Evolutionary conservation across 768 basidiomycete genomes (phyloP).

Genomic region (Chiua virens): DNA sequence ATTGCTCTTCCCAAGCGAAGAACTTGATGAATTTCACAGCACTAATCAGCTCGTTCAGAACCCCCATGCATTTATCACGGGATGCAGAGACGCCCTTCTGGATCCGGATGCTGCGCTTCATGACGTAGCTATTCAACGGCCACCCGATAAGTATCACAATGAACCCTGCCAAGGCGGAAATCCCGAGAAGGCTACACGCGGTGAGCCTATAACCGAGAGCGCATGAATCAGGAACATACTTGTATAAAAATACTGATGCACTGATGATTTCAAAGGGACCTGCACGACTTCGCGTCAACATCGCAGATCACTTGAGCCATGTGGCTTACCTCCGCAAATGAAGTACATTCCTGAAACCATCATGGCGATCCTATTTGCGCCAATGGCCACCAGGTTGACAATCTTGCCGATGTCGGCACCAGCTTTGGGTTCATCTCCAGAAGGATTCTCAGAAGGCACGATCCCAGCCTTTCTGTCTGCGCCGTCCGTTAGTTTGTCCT

Average conservation of each 20-base stretch:
- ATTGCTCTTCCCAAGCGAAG: slow-evolving; percentile 43
- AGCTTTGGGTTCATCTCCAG: slow-evolving; percentile 54
- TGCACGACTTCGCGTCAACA: slow-evolving; percentile 13
- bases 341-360: slow-evolving; percentile 59
- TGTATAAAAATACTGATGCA: slow-evolving; percentile 72
- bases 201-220: slow-evolving; percentile 33
- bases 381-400: slow-evolving; percentile 84
- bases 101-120: slow-evolving; percentile 38
- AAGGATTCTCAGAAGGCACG: slow-evolving; percentile 24
- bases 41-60: slow-evolving; percentile 45
- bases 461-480: slow-evolving; percentile 22
- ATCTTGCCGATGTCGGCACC: slow-evolving; percentile 90
- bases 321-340: slow-evolving; percentile 57
- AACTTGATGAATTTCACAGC: slow-evolving; percentile 44
- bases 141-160: slow-evolving; percentile 38
- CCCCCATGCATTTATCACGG: slow-evolving; percentile 43
- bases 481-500: slow-evolving; percentile 36
- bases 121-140: slow-evolving; percentile 42
- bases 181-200: slow-evolving; percentile 49
- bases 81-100: slow-evolving; percentile 34
- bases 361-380: slow-evolving; percentile 62
- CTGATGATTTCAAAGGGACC: slow-evolving; percentile 79
- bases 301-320: no score
- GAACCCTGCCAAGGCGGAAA: slow-evolving; percentile 47
- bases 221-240: slow-evolving; percentile 39